phyloP scores from a whole-genome alignment of 331 rosid genomes.

The Pyracantha coccinea region DNA sequence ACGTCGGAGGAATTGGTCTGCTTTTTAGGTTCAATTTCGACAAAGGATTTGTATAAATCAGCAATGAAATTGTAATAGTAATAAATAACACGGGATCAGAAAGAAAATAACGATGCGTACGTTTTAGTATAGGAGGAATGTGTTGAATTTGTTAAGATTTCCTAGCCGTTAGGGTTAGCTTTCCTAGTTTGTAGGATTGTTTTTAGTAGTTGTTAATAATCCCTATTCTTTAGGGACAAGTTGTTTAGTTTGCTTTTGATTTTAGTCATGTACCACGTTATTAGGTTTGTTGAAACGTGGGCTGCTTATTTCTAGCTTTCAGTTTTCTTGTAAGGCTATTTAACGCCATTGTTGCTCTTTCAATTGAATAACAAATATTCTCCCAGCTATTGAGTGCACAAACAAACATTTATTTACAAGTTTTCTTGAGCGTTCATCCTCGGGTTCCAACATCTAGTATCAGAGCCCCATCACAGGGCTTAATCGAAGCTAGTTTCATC shows the following conservation, averaged over 20 bases:
- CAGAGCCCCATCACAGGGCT: background rate
- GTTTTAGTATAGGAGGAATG: no score
- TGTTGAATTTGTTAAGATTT: no score
- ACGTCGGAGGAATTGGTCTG: conserved; percentile 13
- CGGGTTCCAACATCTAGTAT: background rate
- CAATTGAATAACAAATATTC: no score
- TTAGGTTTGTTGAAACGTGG: background rate
- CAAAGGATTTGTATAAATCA: conserved; percentile 20
- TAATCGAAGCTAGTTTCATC: background rate
- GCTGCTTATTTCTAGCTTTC: background rate
- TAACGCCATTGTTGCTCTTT: background rate
- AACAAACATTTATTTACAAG: background rate
- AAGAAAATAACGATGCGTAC: no score
- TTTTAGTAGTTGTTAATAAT: background rate
- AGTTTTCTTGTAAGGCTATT: background rate
- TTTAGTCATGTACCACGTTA: background rate
- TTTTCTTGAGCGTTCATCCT: background rate
- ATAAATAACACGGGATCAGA: background rate
- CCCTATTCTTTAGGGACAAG: background rate
- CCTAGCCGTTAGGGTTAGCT: background rate
- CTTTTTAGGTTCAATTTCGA: conserved; percentile 38
- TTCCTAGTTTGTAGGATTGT: background rate
- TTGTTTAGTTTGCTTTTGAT: background rate
- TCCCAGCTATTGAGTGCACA: background rate
- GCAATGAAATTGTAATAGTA: background rate